These are phyloP conservation scores for Rhodotorula toruloides DNA, from an alignment of 768 basidiomycete genomes.

Conservation along the genomic window DNA sequence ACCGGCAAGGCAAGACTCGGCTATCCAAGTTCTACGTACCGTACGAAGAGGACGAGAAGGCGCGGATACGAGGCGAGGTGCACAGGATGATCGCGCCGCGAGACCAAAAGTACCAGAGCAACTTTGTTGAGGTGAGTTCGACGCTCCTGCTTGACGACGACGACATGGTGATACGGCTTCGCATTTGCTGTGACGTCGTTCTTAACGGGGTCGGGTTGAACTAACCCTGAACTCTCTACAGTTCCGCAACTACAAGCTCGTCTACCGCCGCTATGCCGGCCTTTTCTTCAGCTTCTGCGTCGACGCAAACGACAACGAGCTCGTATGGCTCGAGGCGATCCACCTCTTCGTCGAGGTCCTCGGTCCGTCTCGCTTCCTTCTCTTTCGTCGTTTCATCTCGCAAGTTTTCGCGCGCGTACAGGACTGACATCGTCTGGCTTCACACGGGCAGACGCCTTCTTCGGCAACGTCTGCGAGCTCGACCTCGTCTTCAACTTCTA, in stretches of 20 bases:
- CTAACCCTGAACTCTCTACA: slow-evolving; percentile 44
- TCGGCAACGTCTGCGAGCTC: slow-evolving; percentile 91
- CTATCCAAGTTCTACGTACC: slow-evolving; percentile 93
- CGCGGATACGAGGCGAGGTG: slow-evolving; percentile 86
- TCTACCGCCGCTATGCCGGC: slow-evolving; percentile 93
- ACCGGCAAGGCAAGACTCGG: slow-evolving; percentile 95
- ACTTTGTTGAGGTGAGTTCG: slow-evolving; percentile 85
- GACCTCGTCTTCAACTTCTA: slow-evolving; percentile 99
- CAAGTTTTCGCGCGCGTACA: not conserved
- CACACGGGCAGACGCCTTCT: slow-evolving; percentile 72
- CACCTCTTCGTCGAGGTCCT: slow-evolving; percentile 97
- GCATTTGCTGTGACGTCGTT: not conserved
- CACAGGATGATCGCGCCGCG: slow-evolving; percentile 91
- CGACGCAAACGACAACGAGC: slow-evolving; percentile 95
- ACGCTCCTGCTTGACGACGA: not conserved
- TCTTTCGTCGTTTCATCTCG: too few species aligned
- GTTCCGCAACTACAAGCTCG: slow-evolving; percentile 97
- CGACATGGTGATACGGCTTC: too few species aligned
- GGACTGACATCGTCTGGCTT: not conserved
- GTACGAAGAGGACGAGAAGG: slow-evolving; percentile 99
- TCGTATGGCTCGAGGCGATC: slow-evolving; percentile 94
- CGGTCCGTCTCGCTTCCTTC: slow-evolving; percentile 55
- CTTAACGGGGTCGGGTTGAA: too few species aligned
- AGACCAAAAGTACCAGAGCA: slow-evolving; percentile 98
- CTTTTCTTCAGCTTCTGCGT: slow-evolving; percentile 97